Evolutionary conservation across 345 rosid species (phyloP), one percentile per base, ranked within the genome.

Genomic region (Aethionema arabicum): DNA sequence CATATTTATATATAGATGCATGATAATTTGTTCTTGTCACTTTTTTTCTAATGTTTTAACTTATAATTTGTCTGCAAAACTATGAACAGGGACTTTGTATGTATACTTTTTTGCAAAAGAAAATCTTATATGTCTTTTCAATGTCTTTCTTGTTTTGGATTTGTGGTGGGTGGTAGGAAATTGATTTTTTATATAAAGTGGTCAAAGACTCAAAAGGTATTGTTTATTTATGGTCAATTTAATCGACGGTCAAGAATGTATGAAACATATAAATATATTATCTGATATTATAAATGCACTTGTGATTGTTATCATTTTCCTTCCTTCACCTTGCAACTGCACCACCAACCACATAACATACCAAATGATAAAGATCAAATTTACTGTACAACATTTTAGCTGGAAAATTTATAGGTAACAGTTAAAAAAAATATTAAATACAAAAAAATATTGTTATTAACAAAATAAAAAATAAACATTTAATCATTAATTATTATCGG

Each of bases 121-220:
- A 67, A 51, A 41, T 51, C 21, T 13, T 59, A 59, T 42, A 37
- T 32, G 53, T 67, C 53, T 67, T 67, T 38, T 58, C 65, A 38
- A 32, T 67, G 52, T 67, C 58, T 21, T n/a, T 50, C 37, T 49
- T 58, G 58, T 32, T 58, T 8, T 35, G 38, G 1, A 35, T 35
- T 35, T 8, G 29, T 47, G 11, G 27, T 30, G 64, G 64, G 63
- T 55, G 32, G 68, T 63, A 59, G 60, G 32, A 15, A 5, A 33
- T 36, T 33, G 59, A 7, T 62, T n/a, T 62, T n/a, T 15, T 39
- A 14, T 15, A 43, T 15, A 43, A 42, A 43, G 37, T 53, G 29
- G 14, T 32, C 12, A 35, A 11, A 61, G 32, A 12, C 6, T 51
- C n/a, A 3, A 6, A 50, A 21, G 47, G 21, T 29, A 8, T 35